Evolutionary conservation across 2,329 filamentous ascomycete species (phyloP).

Genomic region (Biscogniauxia sp.): DNA sequence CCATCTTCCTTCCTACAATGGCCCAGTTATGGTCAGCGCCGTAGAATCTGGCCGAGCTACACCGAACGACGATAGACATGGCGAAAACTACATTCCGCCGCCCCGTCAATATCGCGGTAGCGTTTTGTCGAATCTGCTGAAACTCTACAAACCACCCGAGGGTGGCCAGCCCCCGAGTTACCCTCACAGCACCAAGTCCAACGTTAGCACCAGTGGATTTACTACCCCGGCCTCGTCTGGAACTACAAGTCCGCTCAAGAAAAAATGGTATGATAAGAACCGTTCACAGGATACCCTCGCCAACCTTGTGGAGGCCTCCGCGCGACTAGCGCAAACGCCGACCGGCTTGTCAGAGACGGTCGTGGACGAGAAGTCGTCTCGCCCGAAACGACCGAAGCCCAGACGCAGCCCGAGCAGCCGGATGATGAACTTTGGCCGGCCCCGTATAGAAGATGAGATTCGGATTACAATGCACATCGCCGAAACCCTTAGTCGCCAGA

Average conservation of each 20-base stretch:
- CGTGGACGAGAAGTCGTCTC: constrained; percentile 16
- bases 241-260: constrained; percentile 40
- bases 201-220: constrained; percentile 21
- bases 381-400: constrained; percentile 36
- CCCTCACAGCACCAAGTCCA: constrained; percentile 27
- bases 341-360: constrained; percentile 13
- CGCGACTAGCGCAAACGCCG: constrained; percentile 37
- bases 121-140: constrained; percentile 45
- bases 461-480: constrained; percentile 54
- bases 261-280: constrained; percentile 50
- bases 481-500: constrained; percentile 72
- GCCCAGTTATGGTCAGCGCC: constrained; percentile 9
- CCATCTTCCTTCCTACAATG: constrained; percentile 13
- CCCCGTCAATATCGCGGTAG: constrained; percentile 44
- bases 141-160: constrained; percentile 43
- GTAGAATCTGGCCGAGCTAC: constrained; percentile 23
- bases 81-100: constrained; percentile 40
- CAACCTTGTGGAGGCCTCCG: constrained; percentile 47
- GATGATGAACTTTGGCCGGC: constrained; percentile 35
- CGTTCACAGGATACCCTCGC: constrained; percentile 46
- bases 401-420: constrained; percentile 38
- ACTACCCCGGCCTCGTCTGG: constrained; percentile 40
- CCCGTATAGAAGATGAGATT: constrained; percentile 43
- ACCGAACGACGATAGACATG: constrained; percentile 38
- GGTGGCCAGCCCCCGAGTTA: constrained; percentile 20